These are phyloP conservation scores for Pythium insidiosum DNA, from an alignment of 352 stramenopile genomes.

Conservation along the genomic window DNA sequence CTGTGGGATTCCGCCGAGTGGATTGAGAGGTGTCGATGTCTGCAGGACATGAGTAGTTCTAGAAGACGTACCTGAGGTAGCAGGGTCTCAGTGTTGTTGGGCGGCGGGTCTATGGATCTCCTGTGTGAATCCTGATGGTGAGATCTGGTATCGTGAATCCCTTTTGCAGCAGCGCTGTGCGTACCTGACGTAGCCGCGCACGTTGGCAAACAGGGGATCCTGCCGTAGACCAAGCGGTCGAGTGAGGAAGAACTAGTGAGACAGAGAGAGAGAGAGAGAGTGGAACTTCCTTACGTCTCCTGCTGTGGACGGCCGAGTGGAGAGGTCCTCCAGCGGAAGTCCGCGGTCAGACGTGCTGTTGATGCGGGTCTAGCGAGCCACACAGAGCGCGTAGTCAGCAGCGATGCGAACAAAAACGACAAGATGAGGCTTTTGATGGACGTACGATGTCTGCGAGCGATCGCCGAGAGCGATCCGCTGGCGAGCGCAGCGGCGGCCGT, in stretches of 20 bases:
- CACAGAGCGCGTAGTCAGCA: background rate
- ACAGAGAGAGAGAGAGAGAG: too few relatives aligned
- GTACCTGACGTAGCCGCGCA: constrained; percentile 42
- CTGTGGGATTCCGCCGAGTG: too few relatives aligned
- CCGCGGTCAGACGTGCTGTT: constrained; percentile 5
- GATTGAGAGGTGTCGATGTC: too few relatives aligned
- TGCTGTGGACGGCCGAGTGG: constrained; percentile 17
- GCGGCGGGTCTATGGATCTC: background rate
- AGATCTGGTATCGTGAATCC: too few relatives aligned
- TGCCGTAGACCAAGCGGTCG: background rate
- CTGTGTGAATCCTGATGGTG: background rate
- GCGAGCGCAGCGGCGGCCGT: too few relatives aligned
- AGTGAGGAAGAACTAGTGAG: background rate
- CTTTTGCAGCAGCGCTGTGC: too few relatives aligned
- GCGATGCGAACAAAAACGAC: too few relatives aligned
- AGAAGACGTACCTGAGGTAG: constrained; percentile 2
- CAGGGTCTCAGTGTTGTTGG: constrained; percentile 8
- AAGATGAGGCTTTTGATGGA: too few relatives aligned
- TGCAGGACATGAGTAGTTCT: too few relatives aligned
- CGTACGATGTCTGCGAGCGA: too few relatives aligned
- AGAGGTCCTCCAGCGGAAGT: constrained; percentile 13
- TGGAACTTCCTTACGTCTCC: constrained; percentile 15
- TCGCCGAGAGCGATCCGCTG: too few relatives aligned
- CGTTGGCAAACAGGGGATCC: background rate
- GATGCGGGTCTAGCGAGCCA: constrained; percentile 3